Evolutionary conservation across 306 rosid species (phyloP), one percentile per base, ranked within the genome.

Genomic region (Comarum palustre): DNA sequence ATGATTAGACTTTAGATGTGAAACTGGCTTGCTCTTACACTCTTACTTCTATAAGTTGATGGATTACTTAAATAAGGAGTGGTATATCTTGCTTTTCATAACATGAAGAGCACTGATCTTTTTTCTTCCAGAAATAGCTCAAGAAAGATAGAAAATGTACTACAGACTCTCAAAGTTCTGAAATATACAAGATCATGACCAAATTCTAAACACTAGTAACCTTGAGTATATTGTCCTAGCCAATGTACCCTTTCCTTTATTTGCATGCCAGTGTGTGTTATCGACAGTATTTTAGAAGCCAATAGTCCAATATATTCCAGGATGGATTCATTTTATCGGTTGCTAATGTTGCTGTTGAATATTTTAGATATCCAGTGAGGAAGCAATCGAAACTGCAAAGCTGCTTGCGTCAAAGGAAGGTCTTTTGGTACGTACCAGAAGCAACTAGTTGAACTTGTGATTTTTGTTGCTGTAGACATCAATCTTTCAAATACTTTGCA

Each of bases 401-500:
- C 61, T 73, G 80, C 88, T 90, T 68, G 92, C 93, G 46, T 71
- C 81, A 57, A 93, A 88, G 78, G 97, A 93, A 84, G 96, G 98
- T 41, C 84, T 93, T 73, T 84, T 55, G 61, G 61, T 55, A 55
- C 1, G 61, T 55, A 57, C 2, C n/a, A 50, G 55, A 13, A 45
- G 15, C 24, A 17, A 6, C 10, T 19, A 50, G 24, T 19, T 15
- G 52, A 47, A 47, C 0, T 50, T 17, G 5, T 0, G 22, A 1
- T 6, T 20, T 51, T 22, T 10, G 13, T 52, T 52, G 1, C 24
- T 20, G 55, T 50, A 19, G 55, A 50, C 58, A 39, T 69, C 71
- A 20, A 71, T 25, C 17, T 42, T 9, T 57, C 69, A 42, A 54
- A 32, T 62, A 3, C 10, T 75, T 61, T 79, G 74, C 76, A 90